Evolutionary conservation across 805 yeast species (phyloP).

Genomic region (Ogataea salicorniae): DNA sequence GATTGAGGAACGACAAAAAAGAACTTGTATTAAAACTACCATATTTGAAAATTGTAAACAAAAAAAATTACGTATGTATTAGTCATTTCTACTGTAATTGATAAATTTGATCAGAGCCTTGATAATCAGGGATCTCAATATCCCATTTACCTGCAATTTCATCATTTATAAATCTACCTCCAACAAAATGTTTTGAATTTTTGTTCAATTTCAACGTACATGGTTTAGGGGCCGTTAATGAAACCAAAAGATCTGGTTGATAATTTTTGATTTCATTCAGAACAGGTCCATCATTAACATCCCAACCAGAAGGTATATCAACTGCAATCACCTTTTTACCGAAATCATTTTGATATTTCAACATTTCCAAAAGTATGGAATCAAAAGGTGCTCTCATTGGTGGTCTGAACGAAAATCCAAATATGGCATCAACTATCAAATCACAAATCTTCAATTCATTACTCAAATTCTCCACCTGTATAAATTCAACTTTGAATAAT

Average conservation of each 20-base stretch:
- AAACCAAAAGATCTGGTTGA: slow-evolving; percentile 64
- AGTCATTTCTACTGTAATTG: slow-evolving; percentile 14
- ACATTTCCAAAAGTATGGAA: slow-evolving; percentile 37
- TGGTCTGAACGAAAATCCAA: slow-evolving; percentile 91
- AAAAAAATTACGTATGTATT: no score
- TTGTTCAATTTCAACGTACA: slow-evolving; percentile 52
- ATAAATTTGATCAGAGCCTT: slow-evolving; percentile 53
- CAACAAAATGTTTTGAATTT: slow-evolving; percentile 63
- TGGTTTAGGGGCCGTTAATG: slow-evolving; percentile 92
- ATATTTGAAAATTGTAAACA: no score
- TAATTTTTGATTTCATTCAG: slow-evolving; percentile 29
- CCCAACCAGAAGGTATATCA: slow-evolving; percentile 97
- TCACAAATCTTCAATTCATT: slow-evolving; percentile 33
- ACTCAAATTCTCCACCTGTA: slow-evolving; percentile 30
- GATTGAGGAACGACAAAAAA: slow-evolving; percentile 90
- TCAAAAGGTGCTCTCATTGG: slow-evolving; percentile 80
- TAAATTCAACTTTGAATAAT: slow-evolving; percentile 55
- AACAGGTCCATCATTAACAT: slow-evolving; percentile 81
- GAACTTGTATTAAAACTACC: no score
- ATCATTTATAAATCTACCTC: slow-evolving; percentile 78
- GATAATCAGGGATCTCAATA: slow-evolving; percentile 58
- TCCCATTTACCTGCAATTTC: slow-evolving; percentile 68
- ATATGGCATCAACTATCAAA: slow-evolving; percentile 71
- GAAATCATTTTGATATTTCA: slow-evolving; percentile 19
- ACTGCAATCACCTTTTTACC: slow-evolving; percentile 65